Evolutionary conservation across 2,329 filamentous ascomycete species (phyloP).

Genomic region (Cladosporium sp.): DNA sequence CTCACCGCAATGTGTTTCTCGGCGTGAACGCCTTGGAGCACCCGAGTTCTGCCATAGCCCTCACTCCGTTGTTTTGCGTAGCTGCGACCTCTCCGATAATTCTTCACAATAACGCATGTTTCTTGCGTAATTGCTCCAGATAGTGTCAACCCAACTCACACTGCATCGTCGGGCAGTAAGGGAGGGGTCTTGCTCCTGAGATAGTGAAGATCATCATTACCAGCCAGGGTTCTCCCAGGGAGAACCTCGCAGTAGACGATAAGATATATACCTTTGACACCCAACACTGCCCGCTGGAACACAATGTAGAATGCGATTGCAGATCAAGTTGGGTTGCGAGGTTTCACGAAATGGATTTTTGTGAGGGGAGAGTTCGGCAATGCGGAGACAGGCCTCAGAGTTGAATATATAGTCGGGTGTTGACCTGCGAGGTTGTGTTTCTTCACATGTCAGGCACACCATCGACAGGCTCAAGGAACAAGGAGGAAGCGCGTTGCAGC

Average conservation of each 20-base stretch:
- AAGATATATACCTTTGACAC: background rate
- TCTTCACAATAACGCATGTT: too few species aligned
- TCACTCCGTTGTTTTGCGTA: too few species aligned
- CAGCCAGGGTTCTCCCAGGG: background rate
- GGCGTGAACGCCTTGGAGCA: too few species aligned
- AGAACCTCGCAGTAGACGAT: background rate
- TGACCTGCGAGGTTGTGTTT: background rate
- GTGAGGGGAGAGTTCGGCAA: background rate
- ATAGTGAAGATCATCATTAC: constrained; percentile 1
- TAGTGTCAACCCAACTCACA: background rate
- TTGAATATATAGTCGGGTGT: background rate
- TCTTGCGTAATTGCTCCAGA: background rate
- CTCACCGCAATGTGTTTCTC: background rate
- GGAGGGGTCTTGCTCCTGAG: background rate
- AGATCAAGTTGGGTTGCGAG: background rate
- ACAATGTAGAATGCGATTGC: background rate
- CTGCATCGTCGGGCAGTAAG: background rate
- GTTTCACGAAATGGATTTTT: background rate
- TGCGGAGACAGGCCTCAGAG: background rate
- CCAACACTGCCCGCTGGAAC: background rate
- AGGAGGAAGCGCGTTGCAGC: background rate
- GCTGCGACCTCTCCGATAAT: too few species aligned
- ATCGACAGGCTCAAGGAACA: background rate
- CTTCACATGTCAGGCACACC: background rate
- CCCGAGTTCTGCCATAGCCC: too few species aligned